phyloP scores from a whole-genome alignment of 805 yeast species.

The Metschnikowia gelsemii region DNA sequence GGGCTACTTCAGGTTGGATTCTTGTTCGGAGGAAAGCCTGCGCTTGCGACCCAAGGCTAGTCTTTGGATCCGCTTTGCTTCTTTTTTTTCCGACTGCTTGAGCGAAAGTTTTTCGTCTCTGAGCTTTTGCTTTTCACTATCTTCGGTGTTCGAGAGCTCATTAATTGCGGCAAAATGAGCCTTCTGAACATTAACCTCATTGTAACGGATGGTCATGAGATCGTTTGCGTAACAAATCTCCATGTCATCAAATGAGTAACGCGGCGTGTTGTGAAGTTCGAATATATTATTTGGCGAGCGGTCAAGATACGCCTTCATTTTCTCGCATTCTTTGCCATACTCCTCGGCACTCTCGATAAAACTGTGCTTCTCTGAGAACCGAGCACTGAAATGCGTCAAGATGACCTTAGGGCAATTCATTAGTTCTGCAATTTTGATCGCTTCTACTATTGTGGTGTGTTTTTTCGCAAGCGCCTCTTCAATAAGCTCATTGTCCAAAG shows the following conservation, averaged over 20 bases:
- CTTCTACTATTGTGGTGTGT: slow-evolving; percentile 89
- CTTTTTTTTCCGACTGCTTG: slow-evolving; percentile 34
- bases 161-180: slow-evolving; percentile 26
- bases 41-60: slow-evolving; percentile 20
- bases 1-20: not conserved
- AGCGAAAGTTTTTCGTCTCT: slow-evolving; percentile 26
- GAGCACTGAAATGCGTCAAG: slow-evolving; percentile 89
- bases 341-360: slow-evolving; percentile 27
- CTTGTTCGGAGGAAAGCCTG: slow-evolving; percentile 5
- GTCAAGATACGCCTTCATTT: slow-evolving; percentile 31
- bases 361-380: slow-evolving; percentile 53
- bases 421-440: slow-evolving; percentile 61
- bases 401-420: slow-evolving; percentile 75
- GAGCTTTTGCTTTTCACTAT: slow-evolving; percentile 21
- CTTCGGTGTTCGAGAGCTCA: slow-evolving; percentile 20
- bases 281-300: slow-evolving; percentile 28
- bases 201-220: slow-evolving; percentile 34
- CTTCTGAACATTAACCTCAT: slow-evolving; percentile 29
- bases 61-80: slow-evolving; percentile 35
- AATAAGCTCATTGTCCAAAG: slow-evolving; percentile 74
- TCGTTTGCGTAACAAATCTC: slow-evolving; percentile 43
- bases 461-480: slow-evolving; percentile 79
- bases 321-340: slow-evolving; percentile 23
- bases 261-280: slow-evolving; percentile 13
- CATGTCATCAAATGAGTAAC: slow-evolving; percentile 28